Evolutionary conservation across 768 basidiomycete genomes (phyloP), one percentile per base, ranked within the genome.

Genomic region (Boletus eberwhitei): DNA sequence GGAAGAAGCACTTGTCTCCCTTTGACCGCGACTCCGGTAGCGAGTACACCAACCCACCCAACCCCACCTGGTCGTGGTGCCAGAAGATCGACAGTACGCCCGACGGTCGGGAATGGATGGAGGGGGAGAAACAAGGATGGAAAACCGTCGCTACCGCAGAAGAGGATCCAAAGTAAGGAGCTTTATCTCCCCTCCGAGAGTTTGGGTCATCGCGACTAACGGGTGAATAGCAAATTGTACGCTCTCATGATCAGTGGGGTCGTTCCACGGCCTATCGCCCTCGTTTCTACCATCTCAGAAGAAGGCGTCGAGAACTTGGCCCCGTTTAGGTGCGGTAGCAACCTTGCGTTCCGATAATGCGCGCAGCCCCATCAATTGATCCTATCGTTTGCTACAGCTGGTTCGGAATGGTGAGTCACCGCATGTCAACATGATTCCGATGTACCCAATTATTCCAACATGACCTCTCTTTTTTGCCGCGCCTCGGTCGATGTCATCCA

Each of bases 231-330:
- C 8, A 53, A 54, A 21, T 35, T 73, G n/a, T 73, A 75, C 51
- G 56, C 60, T 12, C 63, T 74, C 37, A 59, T 75, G 66, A 68
- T 69, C 38, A 68, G 67, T 43, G 76, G 74, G 3, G 50, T 76
- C 19, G 64, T 69, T 7, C 75, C 77, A 1, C 60, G 75, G 12
- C 75, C 76, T 6, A 73, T 78, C 45, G 75, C 74, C 6, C 74
- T 76, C 52, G 64, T 75, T 21, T 74, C 74, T 7, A 68, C 74
- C n/a, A 44, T 74, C 46, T 61, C 60, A 7, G 52, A 59, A 19
- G 50, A 66, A 1, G 75, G 74, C 2, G 46, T 64, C 2, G 54
- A 61, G 22, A 77, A 77, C 56, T 67, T 77, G 5, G 71, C 74
- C 1, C 72, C 72, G 1, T 75, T 76, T 59, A 75, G 52, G 52